Evolutionary conservation across 257 asterid genomes (phyloP).

Genomic region (Solanum gandarillasii): DNA sequence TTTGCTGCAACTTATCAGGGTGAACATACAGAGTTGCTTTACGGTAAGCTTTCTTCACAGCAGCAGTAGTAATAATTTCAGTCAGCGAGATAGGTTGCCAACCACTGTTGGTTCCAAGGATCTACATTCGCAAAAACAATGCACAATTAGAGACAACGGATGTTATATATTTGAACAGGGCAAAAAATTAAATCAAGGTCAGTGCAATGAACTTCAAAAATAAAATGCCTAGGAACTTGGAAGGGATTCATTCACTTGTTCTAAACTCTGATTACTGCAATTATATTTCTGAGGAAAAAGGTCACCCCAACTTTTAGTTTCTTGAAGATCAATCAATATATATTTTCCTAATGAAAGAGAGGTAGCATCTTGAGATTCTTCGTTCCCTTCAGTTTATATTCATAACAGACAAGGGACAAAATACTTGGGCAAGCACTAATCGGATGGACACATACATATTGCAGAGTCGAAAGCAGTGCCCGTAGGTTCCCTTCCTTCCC

Average conservation of each 20-base stretch:
- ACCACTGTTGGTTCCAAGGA: conserved; percentile 78
- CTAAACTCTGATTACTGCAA: not conserved
- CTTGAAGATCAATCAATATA: not conserved
- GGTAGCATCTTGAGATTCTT: not conserved
- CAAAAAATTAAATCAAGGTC: not conserved
- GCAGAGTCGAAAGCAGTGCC: conserved; percentile 95
- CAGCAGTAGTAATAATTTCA: conserved; percentile 67
- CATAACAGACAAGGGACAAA: not conserved
- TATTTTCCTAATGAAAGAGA: not conserved
- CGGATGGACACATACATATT: conserved; percentile 49
- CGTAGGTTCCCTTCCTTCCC: conserved; percentile 97
- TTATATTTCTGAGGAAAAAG: not conserved
- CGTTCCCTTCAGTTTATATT: not conserved
- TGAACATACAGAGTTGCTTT: conserved; percentile 93
- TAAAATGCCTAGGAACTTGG: not conserved
- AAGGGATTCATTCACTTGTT: not conserved
- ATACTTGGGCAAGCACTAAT: not conserved
- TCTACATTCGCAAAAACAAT: conserved; percentile 29
- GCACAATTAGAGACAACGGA: not conserved
- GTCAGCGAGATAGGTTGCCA: conserved; percentile 87
- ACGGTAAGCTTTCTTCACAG: conserved; percentile 87
- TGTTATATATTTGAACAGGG: not conserved
- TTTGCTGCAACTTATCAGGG: conserved; percentile 95
- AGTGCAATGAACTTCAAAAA: not conserved
- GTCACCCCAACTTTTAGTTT: not conserved